These are phyloP conservation scores for Hanseniaspora jakobsenii DNA, from an alignment of 805 yeast genomes.

Conservation along the genomic window DNA sequence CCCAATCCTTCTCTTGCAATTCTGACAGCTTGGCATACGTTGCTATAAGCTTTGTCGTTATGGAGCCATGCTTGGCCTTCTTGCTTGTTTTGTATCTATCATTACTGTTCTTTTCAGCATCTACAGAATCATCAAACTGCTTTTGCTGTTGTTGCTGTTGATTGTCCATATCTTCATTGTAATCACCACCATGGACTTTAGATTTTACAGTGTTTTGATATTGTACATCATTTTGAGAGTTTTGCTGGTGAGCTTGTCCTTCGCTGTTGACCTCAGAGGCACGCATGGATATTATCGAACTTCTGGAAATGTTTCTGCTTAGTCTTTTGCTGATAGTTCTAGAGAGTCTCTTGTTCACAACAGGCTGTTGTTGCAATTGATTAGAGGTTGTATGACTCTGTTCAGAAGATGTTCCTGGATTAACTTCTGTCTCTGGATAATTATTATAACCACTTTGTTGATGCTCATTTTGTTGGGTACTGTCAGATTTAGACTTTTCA, in stretches of 20 bases:
- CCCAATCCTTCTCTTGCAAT: slow-evolving; percentile 48
- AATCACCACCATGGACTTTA: too few relatives aligned
- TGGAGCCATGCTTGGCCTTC: slow-evolving; percentile 49
- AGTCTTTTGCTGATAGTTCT: slow-evolving; percentile 13
- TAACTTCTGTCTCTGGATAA: too few relatives aligned
- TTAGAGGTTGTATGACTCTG: too few relatives aligned
- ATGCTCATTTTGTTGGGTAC: too few relatives aligned
- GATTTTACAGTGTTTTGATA: too few relatives aligned
- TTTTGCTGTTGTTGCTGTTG: too few relatives aligned
- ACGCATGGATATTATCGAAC: slow-evolving; percentile 14
- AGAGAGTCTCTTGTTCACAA: slow-evolving; percentile 17
- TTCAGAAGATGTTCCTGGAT: too few relatives aligned
- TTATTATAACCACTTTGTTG: too few relatives aligned
- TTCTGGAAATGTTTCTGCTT: slow-evolving; percentile 13
- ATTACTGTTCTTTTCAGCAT: slow-evolving; percentile 30
- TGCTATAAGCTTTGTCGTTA: slow-evolving; percentile 56
- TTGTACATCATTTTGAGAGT: too few relatives aligned
- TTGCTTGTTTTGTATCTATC: slow-evolving; percentile 20
- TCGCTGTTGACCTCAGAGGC: slow-evolving; percentile 4
- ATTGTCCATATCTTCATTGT: too few relatives aligned
- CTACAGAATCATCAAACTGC: too few relatives aligned
- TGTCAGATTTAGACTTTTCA: too few relatives aligned
- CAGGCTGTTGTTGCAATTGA: slow-evolving; percentile 16
- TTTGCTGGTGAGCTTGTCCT: slow-evolving; percentile 19
- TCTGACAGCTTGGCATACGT: slow-evolving; percentile 60